Evolutionary conservation across 371 early-diverging fungal genomes (phyloP).

Genomic region (Mortierella sp.): DNA sequence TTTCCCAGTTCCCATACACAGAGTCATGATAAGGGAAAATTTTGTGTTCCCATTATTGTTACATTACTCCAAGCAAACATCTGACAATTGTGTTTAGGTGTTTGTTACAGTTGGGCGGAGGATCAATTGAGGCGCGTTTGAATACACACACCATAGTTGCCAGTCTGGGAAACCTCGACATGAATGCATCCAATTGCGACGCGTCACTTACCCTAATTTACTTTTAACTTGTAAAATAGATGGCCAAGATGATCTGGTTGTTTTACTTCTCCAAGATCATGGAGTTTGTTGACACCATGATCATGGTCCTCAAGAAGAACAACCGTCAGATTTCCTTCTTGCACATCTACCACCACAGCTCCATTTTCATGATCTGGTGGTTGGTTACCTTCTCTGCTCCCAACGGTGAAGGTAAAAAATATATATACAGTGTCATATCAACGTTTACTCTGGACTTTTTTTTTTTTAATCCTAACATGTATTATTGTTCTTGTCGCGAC

Average conservation of each 20-base stretch:
- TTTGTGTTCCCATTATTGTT: not conserved
- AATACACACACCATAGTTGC: too few species aligned
- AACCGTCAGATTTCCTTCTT: slow-evolving; percentile 75
- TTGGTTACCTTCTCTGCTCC: slow-evolving; percentile 68
- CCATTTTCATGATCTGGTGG: slow-evolving; percentile 75
- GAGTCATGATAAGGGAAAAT: slow-evolving; percentile 4
- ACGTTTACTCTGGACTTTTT: not conserved
- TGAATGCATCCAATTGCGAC: too few species aligned
- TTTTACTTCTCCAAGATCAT: slow-evolving; percentile 73
- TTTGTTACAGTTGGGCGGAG: too few species aligned
- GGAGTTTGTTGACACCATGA: slow-evolving; percentile 77
- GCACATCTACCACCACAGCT: slow-evolving; percentile 76
- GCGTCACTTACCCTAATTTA: not conserved
- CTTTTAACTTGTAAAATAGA: slow-evolving; percentile 34
- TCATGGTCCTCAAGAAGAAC: slow-evolving; percentile 76
- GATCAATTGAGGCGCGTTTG: too few species aligned
- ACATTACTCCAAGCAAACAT: too few species aligned
- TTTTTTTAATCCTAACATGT: not conserved
- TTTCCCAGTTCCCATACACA: not conserved
- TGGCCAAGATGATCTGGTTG: slow-evolving; percentile 67
- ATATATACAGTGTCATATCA: not conserved
- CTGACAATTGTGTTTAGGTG: too few species aligned
- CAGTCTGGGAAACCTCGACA: too few species aligned
- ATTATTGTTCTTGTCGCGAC: not conserved
- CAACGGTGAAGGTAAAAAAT: slow-evolving; percentile 63